Base-by-base conservation (phyloP, 2,329 filamentous ascomycete species). In the Diplodia mutila region DNA sequence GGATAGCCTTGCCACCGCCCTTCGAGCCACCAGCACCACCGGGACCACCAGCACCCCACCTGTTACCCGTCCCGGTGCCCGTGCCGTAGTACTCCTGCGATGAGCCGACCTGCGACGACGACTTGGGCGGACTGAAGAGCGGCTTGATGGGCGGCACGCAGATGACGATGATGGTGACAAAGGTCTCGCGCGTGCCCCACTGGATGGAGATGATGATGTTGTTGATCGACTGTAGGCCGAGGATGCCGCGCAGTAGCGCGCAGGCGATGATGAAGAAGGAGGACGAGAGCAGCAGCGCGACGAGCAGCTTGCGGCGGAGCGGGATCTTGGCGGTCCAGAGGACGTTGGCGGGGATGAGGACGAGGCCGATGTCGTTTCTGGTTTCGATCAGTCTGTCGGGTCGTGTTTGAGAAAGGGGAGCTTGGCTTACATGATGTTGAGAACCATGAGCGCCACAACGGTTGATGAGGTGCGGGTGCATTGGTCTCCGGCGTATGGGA, bases 81-180 rank as follows among this genome's bases (percentile, higher is more conserved):
- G 42, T 46, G 18, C 18, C 42, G n/a, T 46, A 46, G 2, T 49
- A 25, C n/a, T 27, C 57, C 18, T 46, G 48, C 5, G 57, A 61
- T 5, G 57, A 61, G 25, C 57, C 42, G 2, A 14, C 16, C 39
- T 61, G 87, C 8, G 34, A 37, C 86, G 83, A 89, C 86, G 71
- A 87, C 85, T n/a, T 87, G 7, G 42, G 21, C 18, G 42, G 14
- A 88, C 4, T 89, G 73, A 82, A 80, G 16, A 81, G 71, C 2
- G 80, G 79, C 37, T 80, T 81, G 68, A 82, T 81, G 23, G 75
- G 75, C 1, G 80, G 78, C n/a, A 77, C 74, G 66, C 81, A 82
- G 61, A 81, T 78, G 54, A 79, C 79, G 42, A 83, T 76, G 59
- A 82, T 80, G n/a, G 75, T 80, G 37, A 82, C 77, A 51, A 83